phyloP scores from a whole-genome alignment of 2,329 filamentous ascomycete species.

The Sporothrix curviconia region DNA sequence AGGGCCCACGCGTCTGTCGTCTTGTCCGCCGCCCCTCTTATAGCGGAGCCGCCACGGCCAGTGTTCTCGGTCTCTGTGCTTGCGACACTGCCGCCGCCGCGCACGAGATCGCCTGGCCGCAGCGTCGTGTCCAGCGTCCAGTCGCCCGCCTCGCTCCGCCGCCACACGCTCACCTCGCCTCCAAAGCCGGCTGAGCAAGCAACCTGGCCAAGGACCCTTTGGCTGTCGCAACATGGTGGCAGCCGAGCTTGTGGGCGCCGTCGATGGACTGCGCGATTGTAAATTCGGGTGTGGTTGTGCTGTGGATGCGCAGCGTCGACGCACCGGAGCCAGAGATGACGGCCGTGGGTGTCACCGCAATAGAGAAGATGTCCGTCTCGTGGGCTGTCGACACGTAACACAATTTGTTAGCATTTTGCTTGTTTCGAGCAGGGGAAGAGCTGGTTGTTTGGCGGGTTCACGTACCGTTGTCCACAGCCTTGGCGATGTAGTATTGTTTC shows the following conservation, averaged over 20 bases:
- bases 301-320: conserved; percentile 74
- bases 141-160: conserved; percentile 49
- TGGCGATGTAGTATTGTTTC: conserved; percentile 93
- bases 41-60: neutral
- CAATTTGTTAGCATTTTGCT: too few species aligned
- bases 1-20: conserved; percentile 76
- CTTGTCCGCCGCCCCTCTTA: conserved; percentile 9
- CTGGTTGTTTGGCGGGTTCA: conserved; percentile 7
- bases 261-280: conserved; percentile 73
- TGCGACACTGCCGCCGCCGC: conserved; percentile 3
- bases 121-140: conserved; percentile 46
- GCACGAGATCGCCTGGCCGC: conserved; percentile 23
- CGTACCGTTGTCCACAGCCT: conserved; percentile 79
- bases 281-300: conserved; percentile 63
- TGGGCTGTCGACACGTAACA: conserved; percentile 71
- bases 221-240: conserved; percentile 75
- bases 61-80: conserved; percentile 42
- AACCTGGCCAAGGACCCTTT: conserved; percentile 52
- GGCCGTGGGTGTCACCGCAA: conserved; percentile 66
- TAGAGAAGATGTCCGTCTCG: conserved; percentile 73
- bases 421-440: too few species aligned
- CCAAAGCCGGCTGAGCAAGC: conserved; percentile 84
- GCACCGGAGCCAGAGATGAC: conserved; percentile 81
- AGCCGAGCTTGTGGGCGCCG: conserved; percentile 77
- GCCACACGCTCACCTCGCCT: conserved; percentile 83